Conservation (phyloP, 1,284 basidiomycete genomes). For the Cryptococcus neoformans region DNA sequence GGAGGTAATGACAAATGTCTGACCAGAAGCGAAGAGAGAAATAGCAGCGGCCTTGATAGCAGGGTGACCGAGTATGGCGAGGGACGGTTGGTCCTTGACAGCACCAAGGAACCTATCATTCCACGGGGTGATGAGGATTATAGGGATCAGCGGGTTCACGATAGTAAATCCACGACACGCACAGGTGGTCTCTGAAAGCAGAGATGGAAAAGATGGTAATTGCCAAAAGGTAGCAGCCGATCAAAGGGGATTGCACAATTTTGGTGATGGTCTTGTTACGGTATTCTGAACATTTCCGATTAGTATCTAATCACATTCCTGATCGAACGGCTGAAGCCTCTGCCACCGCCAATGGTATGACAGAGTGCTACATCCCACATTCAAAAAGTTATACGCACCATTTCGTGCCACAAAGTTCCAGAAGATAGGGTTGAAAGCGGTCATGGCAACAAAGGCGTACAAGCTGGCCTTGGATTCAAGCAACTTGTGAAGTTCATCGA, state of each 20-base stretch:
- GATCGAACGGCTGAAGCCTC: background rate
- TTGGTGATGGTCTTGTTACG: constrained; percentile 81
- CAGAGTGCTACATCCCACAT: background rate
- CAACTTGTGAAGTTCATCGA: constrained; percentile 9
- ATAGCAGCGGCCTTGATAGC: constrained; percentile 62
- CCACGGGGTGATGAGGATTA: background rate
- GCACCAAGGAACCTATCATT: constrained; percentile 35
- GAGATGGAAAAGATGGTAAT: constrained; percentile 84
- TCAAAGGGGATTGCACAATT: constrained; percentile 65
- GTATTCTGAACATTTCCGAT: constrained; percentile 62
- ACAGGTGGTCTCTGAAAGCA: constrained; percentile 81
- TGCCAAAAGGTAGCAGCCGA: constrained; percentile 89
- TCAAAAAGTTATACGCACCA: constrained; percentile 56
- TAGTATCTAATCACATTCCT: background rate
- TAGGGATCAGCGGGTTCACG: background rate
- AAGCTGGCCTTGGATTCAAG: constrained; percentile 65
- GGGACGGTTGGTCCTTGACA: constrained; percentile 39
- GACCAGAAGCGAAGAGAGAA: constrained; percentile 66
- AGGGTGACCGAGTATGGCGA: constrained; percentile 55
- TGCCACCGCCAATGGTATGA: background rate
- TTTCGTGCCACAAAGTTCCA: constrained; percentile 96
- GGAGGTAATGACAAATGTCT: constrained; percentile 78
- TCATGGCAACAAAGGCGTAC: constrained; percentile 61
- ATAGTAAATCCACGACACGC: constrained; percentile 46
- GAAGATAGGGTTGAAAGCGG: constrained; percentile 85